These are phyloP conservation scores for Fomitopsis palustris DNA, from an alignment of 1,284 basidiomycete genomes.

Conservation along the genomic window DNA sequence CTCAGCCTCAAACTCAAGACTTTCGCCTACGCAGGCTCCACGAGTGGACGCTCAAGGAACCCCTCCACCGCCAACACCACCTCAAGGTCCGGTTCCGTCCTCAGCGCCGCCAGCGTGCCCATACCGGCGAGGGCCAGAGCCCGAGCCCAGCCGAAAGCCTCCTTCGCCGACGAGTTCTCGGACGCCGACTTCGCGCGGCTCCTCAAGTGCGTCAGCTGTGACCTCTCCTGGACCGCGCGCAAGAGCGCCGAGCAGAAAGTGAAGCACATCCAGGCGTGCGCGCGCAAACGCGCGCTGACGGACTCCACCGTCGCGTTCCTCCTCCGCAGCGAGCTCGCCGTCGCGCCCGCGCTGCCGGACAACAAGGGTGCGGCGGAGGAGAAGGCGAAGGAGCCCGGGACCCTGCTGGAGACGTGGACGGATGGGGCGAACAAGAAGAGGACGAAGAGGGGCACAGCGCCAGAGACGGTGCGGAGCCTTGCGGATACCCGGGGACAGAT, in stretches of 20 bases:
- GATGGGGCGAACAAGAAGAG: constrained; percentile 40
- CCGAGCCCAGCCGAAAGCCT: constrained; percentile 1
- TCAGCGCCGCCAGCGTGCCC: neutral
- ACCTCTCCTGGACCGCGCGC: constrained; percentile 59
- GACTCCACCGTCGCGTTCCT: constrained; percentile 54
- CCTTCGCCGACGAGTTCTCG: constrained; percentile 35
- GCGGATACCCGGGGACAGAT: constrained; percentile 50
- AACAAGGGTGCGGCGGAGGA: constrained; percentile 27
- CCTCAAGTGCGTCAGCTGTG: constrained; percentile 62
- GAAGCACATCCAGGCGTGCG: constrained; percentile 63
- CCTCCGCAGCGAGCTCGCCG: constrained; percentile 45
- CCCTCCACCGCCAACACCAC: neutral
- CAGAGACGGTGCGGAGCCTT: constrained; percentile 44
- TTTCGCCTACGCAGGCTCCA: constrained; percentile 10
- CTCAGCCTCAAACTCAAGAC: constrained; percentile 10
- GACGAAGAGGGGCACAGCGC: constrained; percentile 36
- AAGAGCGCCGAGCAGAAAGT: constrained; percentile 62
- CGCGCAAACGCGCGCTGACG: constrained; percentile 52
- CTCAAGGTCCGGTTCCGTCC: constrained; percentile 1
- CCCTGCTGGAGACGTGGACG: constrained; percentile 55
- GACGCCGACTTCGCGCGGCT: constrained; percentile 45
- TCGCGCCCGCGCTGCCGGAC: constrained; percentile 13
- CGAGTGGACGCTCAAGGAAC: neutral
- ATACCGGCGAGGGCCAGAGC: neutral
- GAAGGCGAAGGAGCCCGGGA: constrained; percentile 29